Evolutionary conservation across 208 protist species (phyloP).

Genomic region (Leishmania braziliensis): DNA sequence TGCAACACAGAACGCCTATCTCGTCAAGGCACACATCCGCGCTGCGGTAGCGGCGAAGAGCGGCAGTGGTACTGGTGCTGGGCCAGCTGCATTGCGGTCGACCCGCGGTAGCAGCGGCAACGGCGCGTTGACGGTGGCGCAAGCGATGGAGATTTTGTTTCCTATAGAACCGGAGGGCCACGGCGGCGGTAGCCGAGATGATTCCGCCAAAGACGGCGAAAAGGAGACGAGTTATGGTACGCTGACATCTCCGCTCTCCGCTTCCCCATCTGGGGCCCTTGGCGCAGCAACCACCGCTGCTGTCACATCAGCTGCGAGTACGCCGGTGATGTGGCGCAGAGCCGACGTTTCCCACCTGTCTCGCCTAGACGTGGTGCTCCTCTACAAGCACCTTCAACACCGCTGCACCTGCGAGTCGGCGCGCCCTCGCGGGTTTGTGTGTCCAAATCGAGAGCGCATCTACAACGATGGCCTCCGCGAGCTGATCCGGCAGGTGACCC

Average conservation of each 20-base stretch:
- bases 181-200: not conserved
- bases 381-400: slow-evolving; percentile 74
- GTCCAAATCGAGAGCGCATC: slow-evolving; percentile 75
- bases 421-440: slow-evolving; percentile 64
- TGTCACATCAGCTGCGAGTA: not conserved
- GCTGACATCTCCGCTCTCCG: not conserved
- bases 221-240: not conserved
- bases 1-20: not conserved
- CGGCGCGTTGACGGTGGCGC: slow-evolving; percentile 22
- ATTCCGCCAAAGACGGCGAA: not conserved
- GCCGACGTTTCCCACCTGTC: slow-evolving; percentile 53
- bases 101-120: not conserved
- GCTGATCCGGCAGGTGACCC: slow-evolving; percentile 85
- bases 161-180: slow-evolving; percentile 4
- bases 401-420: slow-evolving; percentile 68
- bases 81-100: not conserved
- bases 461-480: slow-evolving; percentile 80
- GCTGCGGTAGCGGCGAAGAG: slow-evolving; percentile 1
- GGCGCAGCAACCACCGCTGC: not conserved
- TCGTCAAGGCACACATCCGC: not conserved
- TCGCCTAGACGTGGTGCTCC: slow-evolving; percentile 69
- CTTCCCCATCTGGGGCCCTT: not conserved
- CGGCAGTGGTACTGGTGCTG: not conserved
- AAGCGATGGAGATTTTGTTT: slow-evolving; percentile 27
- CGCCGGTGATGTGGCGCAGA: slow-evolving; percentile 17